Conservation (phyloP, 305 asterid genomes). For the Rubia tinctorum region DNA sequence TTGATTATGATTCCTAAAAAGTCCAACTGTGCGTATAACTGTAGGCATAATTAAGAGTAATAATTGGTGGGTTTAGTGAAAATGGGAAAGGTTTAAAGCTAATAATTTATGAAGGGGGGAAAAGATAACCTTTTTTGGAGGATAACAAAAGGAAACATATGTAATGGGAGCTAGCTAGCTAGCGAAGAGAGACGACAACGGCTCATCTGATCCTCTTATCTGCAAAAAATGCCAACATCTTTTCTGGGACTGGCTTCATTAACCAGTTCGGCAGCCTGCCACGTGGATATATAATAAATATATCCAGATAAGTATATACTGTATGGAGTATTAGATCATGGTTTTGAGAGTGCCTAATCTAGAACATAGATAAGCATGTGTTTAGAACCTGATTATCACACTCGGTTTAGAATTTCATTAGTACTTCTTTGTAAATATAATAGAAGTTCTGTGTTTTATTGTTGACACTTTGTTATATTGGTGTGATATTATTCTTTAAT, state of each 20-base stretch:
- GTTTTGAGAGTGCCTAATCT: no score
- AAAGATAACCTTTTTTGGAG: conserved; percentile 8
- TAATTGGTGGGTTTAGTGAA: neutral
- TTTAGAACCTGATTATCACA: no score
- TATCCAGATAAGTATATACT: no score
- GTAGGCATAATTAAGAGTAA: neutral
- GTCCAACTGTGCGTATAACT: neutral
- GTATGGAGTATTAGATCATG: no score
- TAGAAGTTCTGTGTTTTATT: no score
- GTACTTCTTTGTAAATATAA: no score
- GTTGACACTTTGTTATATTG: no score
- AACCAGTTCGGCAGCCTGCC: neutral
- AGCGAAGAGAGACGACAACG: conserved; percentile 9
- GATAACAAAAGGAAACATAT: neutral
- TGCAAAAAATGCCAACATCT: neutral
- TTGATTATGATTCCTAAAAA: neutral
- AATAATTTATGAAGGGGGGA: conserved; percentile 3
- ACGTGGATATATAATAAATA: neutral
- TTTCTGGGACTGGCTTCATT: neutral
- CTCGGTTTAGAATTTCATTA: no score
- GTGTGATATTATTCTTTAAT: no score
- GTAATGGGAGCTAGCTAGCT: conserved; percentile 3
- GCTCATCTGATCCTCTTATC: conserved; percentile 12
- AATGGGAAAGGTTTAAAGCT: neutral
- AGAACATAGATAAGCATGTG: no score